Conservation (phyloP, 306 rosid species). For the Begonia loranthoides region DNA sequence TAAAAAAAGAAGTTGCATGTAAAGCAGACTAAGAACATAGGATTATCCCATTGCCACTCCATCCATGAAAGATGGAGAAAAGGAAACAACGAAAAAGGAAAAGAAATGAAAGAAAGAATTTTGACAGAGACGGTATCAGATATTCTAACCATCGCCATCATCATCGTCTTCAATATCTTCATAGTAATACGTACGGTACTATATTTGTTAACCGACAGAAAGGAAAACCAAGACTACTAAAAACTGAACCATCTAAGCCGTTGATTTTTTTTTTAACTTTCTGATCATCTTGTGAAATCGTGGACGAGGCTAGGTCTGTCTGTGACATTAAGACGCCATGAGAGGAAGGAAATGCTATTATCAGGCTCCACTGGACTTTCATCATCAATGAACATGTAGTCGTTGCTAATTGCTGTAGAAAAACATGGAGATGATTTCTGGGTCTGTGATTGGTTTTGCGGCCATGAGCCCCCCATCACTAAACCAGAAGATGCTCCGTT, state of each 20-base stretch:
- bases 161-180: constrained; percentile 1
- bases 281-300: constrained; percentile 64
- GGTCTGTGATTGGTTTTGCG: constrained; percentile 11
- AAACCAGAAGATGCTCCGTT: background rate
- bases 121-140: constrained; percentile 3
- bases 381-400: constrained; percentile 18
- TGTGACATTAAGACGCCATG: constrained; percentile 88
- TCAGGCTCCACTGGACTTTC: constrained; percentile 5
- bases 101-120: background rate
- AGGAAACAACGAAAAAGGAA: background rate
- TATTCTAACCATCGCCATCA: constrained; percentile 2
- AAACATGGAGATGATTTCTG: constrained; percentile 39
- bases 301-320: constrained; percentile 83
- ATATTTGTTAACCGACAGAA: background rate
- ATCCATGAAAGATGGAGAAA: background rate
- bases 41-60: background rate
- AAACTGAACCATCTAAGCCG: background rate
- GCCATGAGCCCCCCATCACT: constrained; percentile 1
- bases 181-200: background rate
- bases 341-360: constrained; percentile 57
- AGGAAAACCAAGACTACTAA: background rate
- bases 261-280: background rate
- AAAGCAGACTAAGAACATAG: background rate
- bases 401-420: constrained; percentile 35
- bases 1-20: background rate